phyloP scores from a whole-genome alignment of 2,329 filamentous ascomycete genomes.

The Madurella fahalii region DNA sequence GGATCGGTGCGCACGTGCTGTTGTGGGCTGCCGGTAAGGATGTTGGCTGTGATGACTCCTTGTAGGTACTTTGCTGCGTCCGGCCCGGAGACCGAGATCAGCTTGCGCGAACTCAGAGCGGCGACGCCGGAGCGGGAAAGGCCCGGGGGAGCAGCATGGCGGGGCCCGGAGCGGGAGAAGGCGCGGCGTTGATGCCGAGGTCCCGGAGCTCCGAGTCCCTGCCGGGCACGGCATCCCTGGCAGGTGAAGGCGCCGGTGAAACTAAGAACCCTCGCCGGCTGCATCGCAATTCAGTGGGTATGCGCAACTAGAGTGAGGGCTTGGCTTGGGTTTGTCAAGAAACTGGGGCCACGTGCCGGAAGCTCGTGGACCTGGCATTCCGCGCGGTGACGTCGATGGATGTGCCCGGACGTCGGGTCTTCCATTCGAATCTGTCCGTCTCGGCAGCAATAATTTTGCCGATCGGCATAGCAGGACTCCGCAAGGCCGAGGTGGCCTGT shows the following conservation, averaged over 20 bases:
- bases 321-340: background rate
- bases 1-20: conserved; percentile 27
- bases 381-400: conserved; percentile 11
- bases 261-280: background rate
- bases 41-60: conserved; percentile 75
- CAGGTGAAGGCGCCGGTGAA: background rate
- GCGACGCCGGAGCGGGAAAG: conserved; percentile 49
- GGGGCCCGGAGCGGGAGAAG: conserved; percentile 20
- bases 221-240: background rate
- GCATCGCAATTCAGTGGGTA: conserved; percentile 2
- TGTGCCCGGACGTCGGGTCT: too few relatives aligned
- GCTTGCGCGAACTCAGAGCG: conserved; percentile 65
- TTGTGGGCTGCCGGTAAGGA: conserved; percentile 36
- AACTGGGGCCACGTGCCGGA: too few relatives aligned
- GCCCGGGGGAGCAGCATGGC: conserved; percentile 18
- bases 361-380: background rate
- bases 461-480: conserved; percentile 5
- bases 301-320: background rate
- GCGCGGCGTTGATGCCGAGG: conserved; percentile 10
- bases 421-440: background rate
- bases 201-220: background rate
- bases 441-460: conserved; percentile 3
- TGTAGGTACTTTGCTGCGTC: conserved; percentile 85
- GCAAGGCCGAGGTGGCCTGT: conserved; percentile 5
- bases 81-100: conserved; percentile 73